Conservation (phyloP, 371 early-diverging fungal genomes). For the Circinella umbellata region DNA sequence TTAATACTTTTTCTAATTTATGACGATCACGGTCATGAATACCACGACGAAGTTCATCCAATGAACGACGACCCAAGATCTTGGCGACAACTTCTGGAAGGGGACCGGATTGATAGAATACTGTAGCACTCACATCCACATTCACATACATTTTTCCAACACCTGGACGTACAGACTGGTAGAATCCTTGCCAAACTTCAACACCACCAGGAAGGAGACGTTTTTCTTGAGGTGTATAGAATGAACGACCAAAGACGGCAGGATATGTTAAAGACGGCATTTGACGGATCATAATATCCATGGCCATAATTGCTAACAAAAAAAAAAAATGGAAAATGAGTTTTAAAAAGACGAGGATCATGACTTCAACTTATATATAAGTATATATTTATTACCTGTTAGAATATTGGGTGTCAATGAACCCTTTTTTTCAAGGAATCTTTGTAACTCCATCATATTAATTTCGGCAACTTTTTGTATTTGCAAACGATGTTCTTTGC, state of each 20-base stretch:
- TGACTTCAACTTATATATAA: too few relatives aligned
- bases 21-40: constrained; percentile 63
- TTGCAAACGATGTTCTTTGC: too few relatives aligned
- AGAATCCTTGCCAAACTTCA: constrained; percentile 94
- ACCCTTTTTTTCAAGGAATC: too few relatives aligned
- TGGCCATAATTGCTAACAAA: constrained; percentile 70
- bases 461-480: too few relatives aligned
- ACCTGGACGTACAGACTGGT: constrained; percentile 84
- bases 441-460: too few relatives aligned
- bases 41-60: constrained; percentile 72
- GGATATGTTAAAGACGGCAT: constrained; percentile 73
- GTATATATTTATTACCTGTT: too few relatives aligned
- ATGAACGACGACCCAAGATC: constrained; percentile 63
- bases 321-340: neutral
- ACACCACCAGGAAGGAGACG: constrained; percentile 73
- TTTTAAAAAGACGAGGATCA: too few relatives aligned
- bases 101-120: constrained; percentile 79
- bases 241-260: constrained; percentile 82
- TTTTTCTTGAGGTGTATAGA: constrained; percentile 79
- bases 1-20: constrained; percentile 74
- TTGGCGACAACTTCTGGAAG: constrained; percentile 67
- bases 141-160: constrained; percentile 77
- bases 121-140: constrained; percentile 87
- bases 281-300: constrained; percentile 86
- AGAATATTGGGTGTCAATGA: too few relatives aligned